Base-by-base conservation (phyloP, 2,329 filamentous ascomycete species). In the Diaporthe batatas region DNA sequence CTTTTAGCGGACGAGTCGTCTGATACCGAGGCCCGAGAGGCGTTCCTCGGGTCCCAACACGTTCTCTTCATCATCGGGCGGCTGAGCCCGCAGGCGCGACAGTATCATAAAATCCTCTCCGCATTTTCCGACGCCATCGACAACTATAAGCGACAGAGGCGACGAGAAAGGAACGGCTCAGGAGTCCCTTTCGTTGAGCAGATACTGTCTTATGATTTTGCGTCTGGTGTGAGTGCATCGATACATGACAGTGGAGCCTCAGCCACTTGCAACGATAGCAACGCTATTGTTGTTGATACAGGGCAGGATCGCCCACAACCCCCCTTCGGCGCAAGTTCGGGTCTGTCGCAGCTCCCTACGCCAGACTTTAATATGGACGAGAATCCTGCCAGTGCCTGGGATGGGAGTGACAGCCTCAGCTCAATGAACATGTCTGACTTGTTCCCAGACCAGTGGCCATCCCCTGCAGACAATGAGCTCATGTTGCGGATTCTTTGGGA, bases 31-130 rank as follows among this genome's bases (percentile, higher is more conserved):
- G 72, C 73, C 58, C 72, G 68, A 49, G 74, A 75, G 12, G 75
- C 75, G 10, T 73, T 74, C 25, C 68, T 58, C 29, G 72, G 72
- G 51, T 70, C 74, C 23, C 69, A 62, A n/a, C 51, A 71, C 34
- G 69, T 73, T 21, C 36, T 73, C 3, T 67, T 39, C 14, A 23
- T 32, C 12, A 21, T 72, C 7, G 72, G 59, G 39, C 51, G 68
- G 25, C 55, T 72, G n/a, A 74, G 76, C 42, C 71, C 76, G 14
- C 76, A 77, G 64, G 76, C 76, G 3, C 68, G 42, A 14, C 75
- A 76, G 25, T 77, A 77, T 42, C 58, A 71, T 54, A 73, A 72
- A 23, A 77, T 77, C 18, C 58, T 77, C 16, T 49, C 65, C 1
- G 59, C 76, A 21, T 74, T 76, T n/a, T 75, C 68, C n/a, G 70